A percentile compares a stretch with the other conserved stretches of the same genome.
These are phyloP conservation scores for Leccinum pallidistipes DNA, from an alignment of 1,284 basidiomycete species.

Conservation along the genomic window DNA sequence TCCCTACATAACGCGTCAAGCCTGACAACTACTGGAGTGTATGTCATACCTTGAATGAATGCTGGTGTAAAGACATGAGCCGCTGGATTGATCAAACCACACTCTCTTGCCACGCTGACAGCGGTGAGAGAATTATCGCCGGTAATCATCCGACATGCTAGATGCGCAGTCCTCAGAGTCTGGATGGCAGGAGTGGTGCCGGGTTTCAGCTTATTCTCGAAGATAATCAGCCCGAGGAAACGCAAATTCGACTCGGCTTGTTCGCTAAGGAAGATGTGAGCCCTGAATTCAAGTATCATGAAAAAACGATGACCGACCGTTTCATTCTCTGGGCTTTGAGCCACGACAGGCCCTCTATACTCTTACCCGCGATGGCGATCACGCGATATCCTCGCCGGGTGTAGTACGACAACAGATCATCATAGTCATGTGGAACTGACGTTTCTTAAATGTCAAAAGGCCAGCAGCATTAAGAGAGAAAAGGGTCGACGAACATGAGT, in stretches of 20 bases:
- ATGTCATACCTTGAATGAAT: conserved; percentile 69
- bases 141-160: conserved; percentile 97
- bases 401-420: conserved; percentile 95
- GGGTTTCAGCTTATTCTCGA: conserved; percentile 98
- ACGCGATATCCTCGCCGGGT: conserved; percentile 97
- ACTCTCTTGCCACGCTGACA: conserved; percentile 96
- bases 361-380: conserved; percentile 98
- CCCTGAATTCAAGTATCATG: conserved; percentile 1
- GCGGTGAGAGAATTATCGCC: conserved; percentile 98
- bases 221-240: conserved; percentile 96
- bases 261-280: conserved; percentile 56
- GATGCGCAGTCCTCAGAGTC: conserved; percentile 84
- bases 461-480: not conserved
- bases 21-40: not conserved
- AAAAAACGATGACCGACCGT: conserved; percentile 51
- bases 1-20: conserved; percentile 45
- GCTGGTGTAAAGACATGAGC: conserved; percentile 90
- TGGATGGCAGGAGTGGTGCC: conserved; percentile 93
- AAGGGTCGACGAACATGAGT: conserved; percentile 68
- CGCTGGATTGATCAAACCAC: conserved; percentile 85
- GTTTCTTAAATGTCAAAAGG: conserved; percentile 8
- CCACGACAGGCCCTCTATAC: conserved; percentile 92
- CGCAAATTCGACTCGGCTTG: conserved; percentile 90
- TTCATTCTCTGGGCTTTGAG: conserved; percentile 97
- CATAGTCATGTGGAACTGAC: conserved; percentile 93